A percentile compares a stretch with the other conserved stretches of the same genome.
These are phyloP conservation scores for Phytophthora citrophthora DNA, from an alignment of 352 stramenopile genomes.

Conservation along the genomic window DNA sequence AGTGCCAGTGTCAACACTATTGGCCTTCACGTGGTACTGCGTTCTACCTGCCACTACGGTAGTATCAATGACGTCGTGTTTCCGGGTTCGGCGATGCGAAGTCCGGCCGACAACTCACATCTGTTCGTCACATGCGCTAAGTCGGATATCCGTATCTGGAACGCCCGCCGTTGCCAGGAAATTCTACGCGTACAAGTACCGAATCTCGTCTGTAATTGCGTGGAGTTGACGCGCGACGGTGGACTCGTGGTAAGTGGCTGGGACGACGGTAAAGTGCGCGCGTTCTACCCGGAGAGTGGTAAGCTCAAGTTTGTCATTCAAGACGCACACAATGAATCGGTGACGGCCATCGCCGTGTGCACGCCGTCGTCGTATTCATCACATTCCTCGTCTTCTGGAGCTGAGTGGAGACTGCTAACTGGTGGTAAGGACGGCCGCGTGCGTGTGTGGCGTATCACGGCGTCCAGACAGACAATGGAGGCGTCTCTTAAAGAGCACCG, in stretches of 20 bases:
- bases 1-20: constrained; percentile 13
- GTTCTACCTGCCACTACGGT: constrained; percentile 91
- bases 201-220: constrained; percentile 96
- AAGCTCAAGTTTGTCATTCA: constrained; percentile 98
- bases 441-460: constrained; percentile 93
- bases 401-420: constrained; percentile 92
- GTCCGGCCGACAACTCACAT: constrained; percentile 86
- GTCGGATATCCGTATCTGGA: constrained; percentile 97
- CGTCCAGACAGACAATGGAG: constrained; percentile 94
- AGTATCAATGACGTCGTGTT: constrained; percentile 96
- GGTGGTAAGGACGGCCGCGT: constrained; percentile 95
- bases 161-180: constrained; percentile 90
- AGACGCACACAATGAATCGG: constrained; percentile 95
- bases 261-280: constrained; percentile 97
- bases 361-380: constrained; percentile 48
- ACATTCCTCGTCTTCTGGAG: constrained; percentile 19
- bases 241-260: constrained; percentile 94
- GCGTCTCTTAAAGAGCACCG: constrained; percentile 96
- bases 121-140: constrained; percentile 96
- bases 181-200: constrained; percentile 97
- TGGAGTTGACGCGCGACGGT: constrained; percentile 91
- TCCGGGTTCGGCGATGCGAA: constrained; percentile 56
- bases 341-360: constrained; percentile 93
- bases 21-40: constrained; percentile 62
- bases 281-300: constrained; percentile 96